Evolutionary conservation across 1,284 basidiomycete species (phyloP).

Genomic region (Sphagnurus paluster): DNA sequence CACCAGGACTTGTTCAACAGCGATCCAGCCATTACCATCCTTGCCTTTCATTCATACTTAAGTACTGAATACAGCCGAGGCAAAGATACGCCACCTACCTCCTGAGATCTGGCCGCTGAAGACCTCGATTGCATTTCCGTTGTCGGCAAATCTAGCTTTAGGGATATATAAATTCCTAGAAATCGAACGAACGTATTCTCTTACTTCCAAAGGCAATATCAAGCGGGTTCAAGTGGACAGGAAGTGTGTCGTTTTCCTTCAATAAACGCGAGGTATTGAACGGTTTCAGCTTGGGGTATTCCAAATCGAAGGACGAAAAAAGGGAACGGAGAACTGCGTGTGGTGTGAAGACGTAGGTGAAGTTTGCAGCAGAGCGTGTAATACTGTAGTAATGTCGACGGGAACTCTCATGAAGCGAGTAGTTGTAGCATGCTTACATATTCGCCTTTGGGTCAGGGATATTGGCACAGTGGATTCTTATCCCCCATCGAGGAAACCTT

Average conservation of each 20-base stretch:
- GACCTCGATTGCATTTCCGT: slow-evolving; percentile 37
- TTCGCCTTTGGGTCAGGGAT: slow-evolving; percentile 30
- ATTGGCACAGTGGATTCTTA: slow-evolving; percentile 38
- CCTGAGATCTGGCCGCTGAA: slow-evolving; percentile 29
- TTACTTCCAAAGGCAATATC: slow-evolving; percentile 27
- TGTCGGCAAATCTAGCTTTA: slow-evolving; percentile 32
- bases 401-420: slow-evolving; percentile 8
- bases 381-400: not conserved
- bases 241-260: slow-evolving; percentile 24
- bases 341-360: slow-evolving; percentile 39
- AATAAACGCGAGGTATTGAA: slow-evolving; percentile 21
- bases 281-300: slow-evolving; percentile 26
- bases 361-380: slow-evolving; percentile 11
- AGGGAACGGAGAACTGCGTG: slow-evolving; percentile 29
- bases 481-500: slow-evolving; percentile 44
- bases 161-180: slow-evolving; percentile 7
- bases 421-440: slow-evolving; percentile 26
- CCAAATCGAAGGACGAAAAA: slow-evolving; percentile 31
- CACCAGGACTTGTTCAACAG: slow-evolving; percentile 38
- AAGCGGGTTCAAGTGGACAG: slow-evolving; percentile 21
- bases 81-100: slow-evolving; percentile 22
- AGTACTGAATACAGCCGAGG: not conserved
- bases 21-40: slow-evolving; percentile 34
- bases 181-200: too few relatives aligned
- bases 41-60: slow-evolving; percentile 18